phyloP scores from a whole-genome alignment of 139 green algal species.

The Limnomonas spitsbergensis region DNA sequence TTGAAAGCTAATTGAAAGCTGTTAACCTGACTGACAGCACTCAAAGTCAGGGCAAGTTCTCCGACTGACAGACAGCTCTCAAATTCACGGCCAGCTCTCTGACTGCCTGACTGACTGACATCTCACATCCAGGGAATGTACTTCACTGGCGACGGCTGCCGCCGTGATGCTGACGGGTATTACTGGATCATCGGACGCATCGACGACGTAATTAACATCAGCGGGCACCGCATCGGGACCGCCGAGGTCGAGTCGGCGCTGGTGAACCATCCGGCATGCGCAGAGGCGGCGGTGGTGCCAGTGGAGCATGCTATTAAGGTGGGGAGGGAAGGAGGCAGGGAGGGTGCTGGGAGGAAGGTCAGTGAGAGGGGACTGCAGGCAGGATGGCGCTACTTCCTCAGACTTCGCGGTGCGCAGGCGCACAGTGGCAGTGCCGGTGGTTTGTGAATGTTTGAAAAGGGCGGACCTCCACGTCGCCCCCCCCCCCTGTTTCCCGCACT shows the following conservation, averaged over 20 bases:
- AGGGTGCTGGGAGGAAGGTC: neutral
- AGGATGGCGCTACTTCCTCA: neutral
- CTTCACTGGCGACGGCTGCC: constrained; percentile 54
- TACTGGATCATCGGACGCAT: constrained; percentile 78
- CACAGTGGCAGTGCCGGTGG: neutral
- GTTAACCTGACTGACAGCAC: too few species aligned
- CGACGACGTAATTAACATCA: constrained; percentile 91
- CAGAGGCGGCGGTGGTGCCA: constrained; percentile 89
- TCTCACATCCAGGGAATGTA: constrained; percentile 22
- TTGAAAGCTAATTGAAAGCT: too few species aligned
- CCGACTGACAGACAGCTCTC: too few species aligned
- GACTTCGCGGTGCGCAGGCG: neutral
- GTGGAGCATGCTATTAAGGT: constrained; percentile 84
- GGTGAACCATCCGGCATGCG: constrained; percentile 66
- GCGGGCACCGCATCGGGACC: constrained; percentile 85
- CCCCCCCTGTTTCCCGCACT: too few species aligned
- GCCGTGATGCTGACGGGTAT: constrained; percentile 66
- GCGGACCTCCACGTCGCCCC: too few species aligned
- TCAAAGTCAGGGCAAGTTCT: too few species aligned
- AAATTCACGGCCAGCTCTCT: too few species aligned
- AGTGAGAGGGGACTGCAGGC: neutral
- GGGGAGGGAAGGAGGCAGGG: too few species aligned
- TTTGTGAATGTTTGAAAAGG: neutral
- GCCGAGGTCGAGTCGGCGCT: constrained; percentile 93
- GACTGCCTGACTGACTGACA: too few species aligned